Evolutionary conservation across 345 rosid species (phyloP), one percentile per base, ranked within the genome.

Genomic region (Hypericum perforatum): DNA sequence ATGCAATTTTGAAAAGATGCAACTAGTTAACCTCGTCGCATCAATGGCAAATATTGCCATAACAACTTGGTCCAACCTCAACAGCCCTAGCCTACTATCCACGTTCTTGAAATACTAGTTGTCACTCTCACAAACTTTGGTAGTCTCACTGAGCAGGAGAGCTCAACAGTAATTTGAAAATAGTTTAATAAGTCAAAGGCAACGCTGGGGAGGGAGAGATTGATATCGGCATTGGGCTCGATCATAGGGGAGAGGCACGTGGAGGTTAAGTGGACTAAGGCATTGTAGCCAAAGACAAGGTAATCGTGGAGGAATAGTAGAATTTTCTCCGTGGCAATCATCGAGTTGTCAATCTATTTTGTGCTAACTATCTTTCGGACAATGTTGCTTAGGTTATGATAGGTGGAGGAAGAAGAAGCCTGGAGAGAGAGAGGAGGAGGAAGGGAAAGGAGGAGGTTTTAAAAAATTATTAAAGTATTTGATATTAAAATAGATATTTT

Each of bases 31-130:
- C n/a, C n/a, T n/a, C n/a, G 55, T 81, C 83, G 43, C 84, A 81
- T 46, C 70, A 65, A 43, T 68, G 78, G 58, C 87, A 75, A 43
- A 81, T 62, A 22, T 81, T 81, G 53, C 87, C 87, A 7, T 56
- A 56, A 11, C 42, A 16, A 8, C 45, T 11, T 61, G 62, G 60
- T 81, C 84, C 3, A 70, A 43, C 10, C 56, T 11, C 51, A 81
- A 51, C n/a, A 73, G 45, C 32, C 76, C 84, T 41, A 81, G 32
- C 8, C 86, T 79, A 39, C 59, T 47, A 16, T 63, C 62, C 48
- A 78, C 47, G 58, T 76, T 78, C 73, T 60, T 56, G 71, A 43
- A 78, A 42, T 71, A 78, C 79, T 71, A 65, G 56, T 78, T 75
- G n/a, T 81, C 86, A 13, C 78, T 73, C 49, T 78, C 78, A 5